Percentiles rank a stretch among this genome's conserved stretches.
These are phyloP conservation scores for Colletotrichum brevisporum DNA, from an alignment of 2,329 filamentous ascomycete genomes.

Conservation along the genomic window DNA sequence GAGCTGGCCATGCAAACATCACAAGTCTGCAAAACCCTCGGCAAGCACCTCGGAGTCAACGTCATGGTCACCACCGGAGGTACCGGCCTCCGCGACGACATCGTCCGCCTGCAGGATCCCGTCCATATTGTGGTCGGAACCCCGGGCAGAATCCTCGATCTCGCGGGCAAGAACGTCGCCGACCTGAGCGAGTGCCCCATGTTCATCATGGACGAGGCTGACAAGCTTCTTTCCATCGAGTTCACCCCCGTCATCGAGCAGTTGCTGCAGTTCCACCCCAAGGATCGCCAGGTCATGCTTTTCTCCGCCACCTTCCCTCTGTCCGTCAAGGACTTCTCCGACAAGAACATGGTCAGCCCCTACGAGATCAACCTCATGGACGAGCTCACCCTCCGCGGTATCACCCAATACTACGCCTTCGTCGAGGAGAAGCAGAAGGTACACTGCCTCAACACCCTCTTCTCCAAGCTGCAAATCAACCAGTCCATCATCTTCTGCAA, in stretches of 20 bases:
- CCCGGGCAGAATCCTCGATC: constrained; percentile 93
- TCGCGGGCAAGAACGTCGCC: constrained; percentile 96
- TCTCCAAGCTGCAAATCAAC: constrained; percentile 99
- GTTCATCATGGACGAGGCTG: constrained; percentile 99
- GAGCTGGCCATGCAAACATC: constrained; percentile 98
- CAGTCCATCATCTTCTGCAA: constrained; percentile 99
- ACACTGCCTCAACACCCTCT: constrained; percentile 97
- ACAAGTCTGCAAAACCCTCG: constrained; percentile 98
- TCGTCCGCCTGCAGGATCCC: constrained; percentile 91
- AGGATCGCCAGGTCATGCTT: constrained; percentile 98
- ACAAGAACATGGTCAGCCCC: constrained; percentile 96
- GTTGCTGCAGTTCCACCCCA: constrained; percentile 93
- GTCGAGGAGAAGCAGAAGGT: constrained; percentile 99
- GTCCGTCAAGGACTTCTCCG: constrained; percentile 97
- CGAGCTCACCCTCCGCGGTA: constrained; percentile 96
- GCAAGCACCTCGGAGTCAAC: constrained; percentile 96
- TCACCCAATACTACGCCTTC: constrained; percentile 99
- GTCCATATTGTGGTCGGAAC: constrained; percentile 99
- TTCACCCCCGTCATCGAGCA: constrained; percentile 99
- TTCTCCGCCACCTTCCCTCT: constrained; percentile 98
- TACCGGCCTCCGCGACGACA: constrained; percentile 95
- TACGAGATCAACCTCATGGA: constrained; percentile 99
- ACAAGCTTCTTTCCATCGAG: constrained; percentile 96
- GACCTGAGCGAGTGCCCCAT: constrained; percentile 96
- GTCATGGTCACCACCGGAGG: constrained; percentile 99